Conservation (phyloP, 148 eudicot species). For the Nepenthes mirabilis region DNA sequence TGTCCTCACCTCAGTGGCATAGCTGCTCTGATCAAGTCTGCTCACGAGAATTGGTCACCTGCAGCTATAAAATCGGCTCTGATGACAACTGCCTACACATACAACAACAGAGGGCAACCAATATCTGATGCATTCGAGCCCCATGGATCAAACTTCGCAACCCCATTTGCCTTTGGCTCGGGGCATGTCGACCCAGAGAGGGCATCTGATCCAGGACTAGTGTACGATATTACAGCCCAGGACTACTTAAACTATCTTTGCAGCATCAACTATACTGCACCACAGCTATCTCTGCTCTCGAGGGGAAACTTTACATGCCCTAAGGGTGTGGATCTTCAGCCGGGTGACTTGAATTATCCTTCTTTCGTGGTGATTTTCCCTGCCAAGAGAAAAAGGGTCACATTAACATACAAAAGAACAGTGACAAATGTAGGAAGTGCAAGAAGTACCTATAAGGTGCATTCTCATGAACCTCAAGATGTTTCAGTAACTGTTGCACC, state of each 20-base stretch:
- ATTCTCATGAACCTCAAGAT: conserved; percentile 29
- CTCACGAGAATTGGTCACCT: conserved; percentile 55
- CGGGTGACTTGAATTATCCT: conserved; percentile 61
- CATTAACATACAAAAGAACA: conserved; percentile 30
- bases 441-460: conserved; percentile 26
- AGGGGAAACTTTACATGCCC: conserved; percentile 40
- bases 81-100: conserved; percentile 52
- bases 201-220: conserved; percentile 51
- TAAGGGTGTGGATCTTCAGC: conserved; percentile 10
- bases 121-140: conserved; percentile 35
- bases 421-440: conserved; percentile 49
- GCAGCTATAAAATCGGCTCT: conserved; percentile 66
- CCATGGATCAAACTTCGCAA: conserved; percentile 23
- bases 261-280: conserved; percentile 36
- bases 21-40: conserved; percentile 47
- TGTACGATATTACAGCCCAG: conserved; percentile 39
- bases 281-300: conserved; percentile 33
- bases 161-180: conserved; percentile 61
- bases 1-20: conserved; percentile 68
- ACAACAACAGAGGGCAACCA: conserved; percentile 20
- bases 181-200: conserved; percentile 63
- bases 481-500: conserved; percentile 40
- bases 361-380: conserved; percentile 40
- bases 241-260: conserved; percentile 48
- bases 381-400: conserved; percentile 10